These are phyloP conservation scores for Erysimum cheiri DNA, from an alignment of 441 rosid genomes.

Conservation along the genomic window DNA sequence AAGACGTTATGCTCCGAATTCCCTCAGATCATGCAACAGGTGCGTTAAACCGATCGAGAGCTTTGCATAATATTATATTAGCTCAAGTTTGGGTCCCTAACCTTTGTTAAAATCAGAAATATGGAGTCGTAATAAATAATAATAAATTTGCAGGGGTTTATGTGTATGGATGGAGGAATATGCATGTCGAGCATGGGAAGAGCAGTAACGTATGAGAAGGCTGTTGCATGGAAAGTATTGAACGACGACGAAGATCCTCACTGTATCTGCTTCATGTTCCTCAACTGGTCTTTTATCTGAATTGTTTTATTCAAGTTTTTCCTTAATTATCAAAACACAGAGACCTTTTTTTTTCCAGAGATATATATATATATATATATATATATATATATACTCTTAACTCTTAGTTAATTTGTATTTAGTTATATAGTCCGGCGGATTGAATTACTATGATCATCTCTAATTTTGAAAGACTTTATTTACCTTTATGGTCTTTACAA, in stretches of 20 bases:
- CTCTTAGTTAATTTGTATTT: constrained; percentile 34
- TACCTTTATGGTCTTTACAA: background rate
- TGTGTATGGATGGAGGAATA: constrained; percentile 73
- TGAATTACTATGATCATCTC: background rate
- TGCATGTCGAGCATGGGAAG: constrained; percentile 86
- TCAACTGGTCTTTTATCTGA: constrained; percentile 77
- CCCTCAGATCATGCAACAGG: constrained; percentile 85
- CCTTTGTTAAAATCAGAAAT: background rate
- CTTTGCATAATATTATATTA: background rate
- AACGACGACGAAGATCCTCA: constrained; percentile 75
- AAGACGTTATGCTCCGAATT: constrained; percentile 69
- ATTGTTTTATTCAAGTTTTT: constrained; percentile 9
- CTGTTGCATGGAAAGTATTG: constrained; percentile 80
- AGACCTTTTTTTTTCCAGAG: constrained; percentile 28
- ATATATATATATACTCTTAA: constrained; percentile 35
- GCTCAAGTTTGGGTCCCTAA: background rate
- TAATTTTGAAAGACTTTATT: constrained; percentile 24
- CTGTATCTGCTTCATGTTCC: constrained; percentile 74
- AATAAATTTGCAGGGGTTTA: constrained; percentile 55
- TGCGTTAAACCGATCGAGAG: constrained; percentile 31
- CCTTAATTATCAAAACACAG: constrained; percentile 30
- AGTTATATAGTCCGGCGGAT: background rate
- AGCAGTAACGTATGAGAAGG: constrained; percentile 70
- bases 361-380: constrained; percentile 20
- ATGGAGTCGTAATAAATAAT: constrained; percentile 3